These are phyloP conservation scores for Pseudozyma hubeiensis DNA, from an alignment of 1,284 basidiomycete species.

Conservation along the genomic window DNA sequence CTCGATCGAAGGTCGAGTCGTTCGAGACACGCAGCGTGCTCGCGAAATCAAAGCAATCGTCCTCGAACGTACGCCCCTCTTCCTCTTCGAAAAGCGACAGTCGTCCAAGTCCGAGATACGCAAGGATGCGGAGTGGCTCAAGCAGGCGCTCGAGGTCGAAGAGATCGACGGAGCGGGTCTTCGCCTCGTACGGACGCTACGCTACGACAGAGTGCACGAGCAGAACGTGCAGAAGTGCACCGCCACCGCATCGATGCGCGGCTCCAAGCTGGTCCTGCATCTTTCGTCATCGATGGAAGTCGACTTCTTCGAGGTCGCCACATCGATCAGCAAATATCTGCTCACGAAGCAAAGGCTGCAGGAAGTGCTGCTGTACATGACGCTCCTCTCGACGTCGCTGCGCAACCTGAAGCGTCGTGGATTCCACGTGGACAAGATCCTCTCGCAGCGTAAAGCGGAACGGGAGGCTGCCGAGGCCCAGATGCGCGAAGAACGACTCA, in stretches of 20 bases:
- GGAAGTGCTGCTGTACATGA: conserved; percentile 81
- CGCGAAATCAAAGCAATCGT: conserved; percentile 71
- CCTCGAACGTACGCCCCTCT: conserved; percentile 88
- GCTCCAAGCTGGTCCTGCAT: conserved; percentile 79
- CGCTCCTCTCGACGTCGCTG: conserved; percentile 89
- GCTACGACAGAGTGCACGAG: conserved; percentile 47
- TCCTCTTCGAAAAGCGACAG: conserved; percentile 88
- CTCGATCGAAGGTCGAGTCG: conserved; percentile 71
- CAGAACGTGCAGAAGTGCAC: conserved; percentile 63
- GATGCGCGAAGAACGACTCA: conserved; percentile 59
- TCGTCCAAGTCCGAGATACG: conserved; percentile 74
- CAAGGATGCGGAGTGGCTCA: conserved; percentile 79
- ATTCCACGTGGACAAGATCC: conserved; percentile 83
- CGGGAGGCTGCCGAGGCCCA: conserved; percentile 73
- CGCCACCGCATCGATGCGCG: conserved; percentile 53
- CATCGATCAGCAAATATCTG: conserved; percentile 61
- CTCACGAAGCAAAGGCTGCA: conserved; percentile 63
- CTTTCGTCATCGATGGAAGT: conserved; percentile 79
- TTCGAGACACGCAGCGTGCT: conserved; percentile 57
- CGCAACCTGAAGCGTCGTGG: conserved; percentile 85
- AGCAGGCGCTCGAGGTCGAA: conserved; percentile 73
- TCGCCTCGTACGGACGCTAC: conserved; percentile 58
- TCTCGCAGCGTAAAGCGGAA: conserved; percentile 84
- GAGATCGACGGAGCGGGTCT: conserved; percentile 64
- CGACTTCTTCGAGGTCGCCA: conserved; percentile 85